These are phyloP conservation scores for Saraca asoca DNA, from an alignment of 331 rosid species.

Conservation along the genomic window DNA sequence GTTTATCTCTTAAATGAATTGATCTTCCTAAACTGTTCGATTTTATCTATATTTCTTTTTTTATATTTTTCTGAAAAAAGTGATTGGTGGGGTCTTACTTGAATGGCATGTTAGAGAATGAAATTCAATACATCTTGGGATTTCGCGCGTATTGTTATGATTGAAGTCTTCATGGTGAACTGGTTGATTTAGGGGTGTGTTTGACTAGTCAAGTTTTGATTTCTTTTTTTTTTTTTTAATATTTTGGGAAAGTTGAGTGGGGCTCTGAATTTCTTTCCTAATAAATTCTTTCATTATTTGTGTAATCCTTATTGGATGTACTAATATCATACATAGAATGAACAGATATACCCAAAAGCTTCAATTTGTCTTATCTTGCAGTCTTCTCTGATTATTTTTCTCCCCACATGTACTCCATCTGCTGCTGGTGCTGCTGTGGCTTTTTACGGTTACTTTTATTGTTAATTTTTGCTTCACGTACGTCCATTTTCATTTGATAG, in stretches of 20 bases:
- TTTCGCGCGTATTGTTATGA: slow-evolving; percentile 56
- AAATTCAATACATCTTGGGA: slow-evolving; percentile 34
- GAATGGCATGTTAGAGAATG: neutral
- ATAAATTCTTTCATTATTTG: slow-evolving; percentile 37
- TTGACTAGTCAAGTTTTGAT: slow-evolving; percentile 86
- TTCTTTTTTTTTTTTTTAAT: slow-evolving; percentile 37
- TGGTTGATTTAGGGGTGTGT: slow-evolving; percentile 52
- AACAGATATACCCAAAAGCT: slow-evolving; percentile 55
- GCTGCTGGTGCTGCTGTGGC: slow-evolving; percentile 30
- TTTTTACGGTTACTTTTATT: slow-evolving; percentile 31
- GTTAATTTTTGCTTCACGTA: slow-evolving; percentile 25
- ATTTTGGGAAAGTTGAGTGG: slow-evolving; percentile 49
- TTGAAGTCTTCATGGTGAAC: slow-evolving; percentile 24
- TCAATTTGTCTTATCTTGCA: slow-evolving; percentile 69
- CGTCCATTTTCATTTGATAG: slow-evolving; percentile 18
- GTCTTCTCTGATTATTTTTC: slow-evolving; percentile 25
- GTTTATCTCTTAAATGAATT: slow-evolving; percentile 5
- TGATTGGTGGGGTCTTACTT: slow-evolving; percentile 5
- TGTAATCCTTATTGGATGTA: slow-evolving; percentile 37
- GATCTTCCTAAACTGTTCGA: neutral
- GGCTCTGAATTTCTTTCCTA: slow-evolving; percentile 35
- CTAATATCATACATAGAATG: slow-evolving; percentile 38
- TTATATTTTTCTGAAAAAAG: no score
- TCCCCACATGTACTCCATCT: slow-evolving; percentile 36
- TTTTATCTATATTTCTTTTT: neutral